These are phyloP conservation scores for Lactarius evosmus DNA, from an alignment of 768 basidiomycete species.

Conservation along the genomic window DNA sequence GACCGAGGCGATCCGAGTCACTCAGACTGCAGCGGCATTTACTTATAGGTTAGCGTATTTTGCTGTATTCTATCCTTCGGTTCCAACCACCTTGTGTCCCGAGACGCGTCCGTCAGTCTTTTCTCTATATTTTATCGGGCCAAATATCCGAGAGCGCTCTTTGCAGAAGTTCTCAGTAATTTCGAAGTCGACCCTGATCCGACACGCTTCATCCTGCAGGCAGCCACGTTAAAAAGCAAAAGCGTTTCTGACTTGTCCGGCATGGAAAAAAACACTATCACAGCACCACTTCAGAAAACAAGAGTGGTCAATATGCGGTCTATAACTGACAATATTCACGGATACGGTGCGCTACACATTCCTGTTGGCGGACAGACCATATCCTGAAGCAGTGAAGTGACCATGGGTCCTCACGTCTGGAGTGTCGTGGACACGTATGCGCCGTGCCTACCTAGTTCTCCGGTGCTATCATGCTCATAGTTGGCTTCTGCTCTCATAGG, in stretches of 20 bases:
- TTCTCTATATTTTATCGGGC: background rate
- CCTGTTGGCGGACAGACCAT: background rate
- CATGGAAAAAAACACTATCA: slow-evolving; percentile 5
- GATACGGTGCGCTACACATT: slow-evolving; percentile 11
- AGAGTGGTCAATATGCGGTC: slow-evolving; percentile 15
- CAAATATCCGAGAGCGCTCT: background rate
- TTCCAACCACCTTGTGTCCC: background rate
- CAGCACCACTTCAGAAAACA: background rate
- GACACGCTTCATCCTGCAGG: slow-evolving; percentile 18
- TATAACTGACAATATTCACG: slow-evolving; percentile 20
- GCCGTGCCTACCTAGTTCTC: slow-evolving; percentile 3
- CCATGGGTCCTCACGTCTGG: slow-evolving; percentile 37
- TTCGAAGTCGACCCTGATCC: slow-evolving; percentile 9
- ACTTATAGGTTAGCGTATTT: background rate
- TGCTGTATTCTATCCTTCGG: background rate
- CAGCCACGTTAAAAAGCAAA: slow-evolving; percentile 9
- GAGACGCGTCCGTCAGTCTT: background rate
- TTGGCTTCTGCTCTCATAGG: slow-evolving; percentile 35
- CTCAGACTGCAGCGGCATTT: background rate
- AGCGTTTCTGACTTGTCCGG: background rate
- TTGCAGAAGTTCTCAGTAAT: background rate
- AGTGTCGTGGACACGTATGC: slow-evolving; percentile 68
- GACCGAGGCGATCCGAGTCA: background rate
- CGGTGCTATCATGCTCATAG: background rate
- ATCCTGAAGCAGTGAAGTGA: slow-evolving; percentile 12